Evolutionary conservation across 148 eudicot genomes (phyloP), one percentile per base, ranked within the genome.

Genomic region (Dianthus caryophyllus): DNA sequence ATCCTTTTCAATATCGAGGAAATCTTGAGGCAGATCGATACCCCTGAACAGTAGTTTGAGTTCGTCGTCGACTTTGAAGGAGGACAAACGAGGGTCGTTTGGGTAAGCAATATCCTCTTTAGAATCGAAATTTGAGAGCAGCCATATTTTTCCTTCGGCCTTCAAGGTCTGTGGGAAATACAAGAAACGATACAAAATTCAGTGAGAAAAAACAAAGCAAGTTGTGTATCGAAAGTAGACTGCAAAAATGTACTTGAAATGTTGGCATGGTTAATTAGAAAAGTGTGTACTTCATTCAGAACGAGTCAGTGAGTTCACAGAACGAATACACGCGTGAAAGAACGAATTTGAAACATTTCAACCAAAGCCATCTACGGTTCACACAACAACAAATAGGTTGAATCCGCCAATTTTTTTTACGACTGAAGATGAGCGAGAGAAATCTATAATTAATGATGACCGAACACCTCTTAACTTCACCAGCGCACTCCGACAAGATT

Each of bases 61-160:
- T 68, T 86, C 90, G 46, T 80, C 85, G 41, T 85, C 88, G 15
- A 84, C 90, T 65, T 82, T 85, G 67, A 85, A 63, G 52, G 52
- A 59, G 33, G 77, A 68, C 30, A 73, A 70, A 27, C 75, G 75
- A 1, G 86, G 88, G 49, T 85, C 95, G 61, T 88, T 88, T 14
- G 85, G 96, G 59, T 88, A 86, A 18, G 84, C 89, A 22, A 84
- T 78, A 70, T 86, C 89, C 75, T 88, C 96, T 63, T 84, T 86
- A 0, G 96, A 88, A 59, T 84, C 88, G 10, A 70, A 78, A 71
- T 82, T 88, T 56, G 96, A 73, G 53, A 86, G 78, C 77, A 88
- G 73, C 90, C 95, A 88, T 48, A 88, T 81, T 55, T 83, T 75
- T 21, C 87, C 81, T 21, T 73, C 82, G 39, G 84, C 66, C 78